Conservation (phyloP, 1,284 basidiomycete genomes). For the Ganoderma meredithae region DNA sequence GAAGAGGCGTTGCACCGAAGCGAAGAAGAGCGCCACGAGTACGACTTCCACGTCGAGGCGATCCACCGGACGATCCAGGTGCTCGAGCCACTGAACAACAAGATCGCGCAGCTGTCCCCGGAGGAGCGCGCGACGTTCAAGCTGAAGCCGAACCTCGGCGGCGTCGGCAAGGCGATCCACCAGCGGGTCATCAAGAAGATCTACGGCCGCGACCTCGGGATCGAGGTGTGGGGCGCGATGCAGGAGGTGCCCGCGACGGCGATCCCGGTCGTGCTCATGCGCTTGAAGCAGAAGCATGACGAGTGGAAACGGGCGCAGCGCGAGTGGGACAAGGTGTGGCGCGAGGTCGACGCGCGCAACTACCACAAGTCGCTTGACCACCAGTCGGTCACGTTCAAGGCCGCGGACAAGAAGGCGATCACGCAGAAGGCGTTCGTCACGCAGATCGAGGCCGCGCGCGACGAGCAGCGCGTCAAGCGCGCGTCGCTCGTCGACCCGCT, state of each 20-base stretch:
- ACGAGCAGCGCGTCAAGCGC: constrained; percentile 86
- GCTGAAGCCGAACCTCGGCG: constrained; percentile 90
- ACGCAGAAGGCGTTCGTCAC: constrained; percentile 85
- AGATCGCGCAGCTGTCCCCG: constrained; percentile 82
- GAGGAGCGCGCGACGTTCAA: constrained; percentile 90
- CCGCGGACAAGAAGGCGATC: constrained; percentile 90
- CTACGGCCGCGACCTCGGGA: constrained; percentile 88
- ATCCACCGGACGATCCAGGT: constrained; percentile 91
- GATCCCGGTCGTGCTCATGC: constrained; percentile 83
- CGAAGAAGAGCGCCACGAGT: constrained; percentile 98
- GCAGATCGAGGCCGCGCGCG: constrained; percentile 89
- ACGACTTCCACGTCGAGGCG: constrained; percentile 99
- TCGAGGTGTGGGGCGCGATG: constrained; percentile 90
- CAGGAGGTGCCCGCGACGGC: constrained; percentile 94
- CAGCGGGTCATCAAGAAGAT: constrained; percentile 97
- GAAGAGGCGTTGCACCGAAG: constrained; percentile 98
- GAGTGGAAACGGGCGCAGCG: constrained; percentile 99
- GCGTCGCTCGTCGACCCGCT: constrained; percentile 80
- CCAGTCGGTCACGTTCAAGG: constrained; percentile 92
- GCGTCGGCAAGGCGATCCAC: constrained; percentile 92
- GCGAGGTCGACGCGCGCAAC: constrained; percentile 95
- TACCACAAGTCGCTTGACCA: constrained; percentile 95
- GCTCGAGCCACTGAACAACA: constrained; percentile 92
- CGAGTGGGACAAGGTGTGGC: constrained; percentile 99
- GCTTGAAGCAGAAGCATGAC: constrained; percentile 96